phyloP scores from a whole-genome alignment of 2,329 filamentous ascomycete species.

The Paecilomyces sp. region DNA sequence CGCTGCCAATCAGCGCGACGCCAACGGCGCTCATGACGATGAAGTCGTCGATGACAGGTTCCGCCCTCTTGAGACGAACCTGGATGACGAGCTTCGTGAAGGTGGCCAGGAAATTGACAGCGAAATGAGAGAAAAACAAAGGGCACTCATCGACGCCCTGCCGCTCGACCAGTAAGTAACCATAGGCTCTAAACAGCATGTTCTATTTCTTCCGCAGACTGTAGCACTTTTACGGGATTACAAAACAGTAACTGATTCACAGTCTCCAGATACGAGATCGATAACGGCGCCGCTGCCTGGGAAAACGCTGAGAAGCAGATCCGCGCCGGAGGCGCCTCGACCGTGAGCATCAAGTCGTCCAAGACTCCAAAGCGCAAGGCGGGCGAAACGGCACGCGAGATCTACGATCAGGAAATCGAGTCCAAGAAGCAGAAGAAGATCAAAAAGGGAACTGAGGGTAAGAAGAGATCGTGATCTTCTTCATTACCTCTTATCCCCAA shows the following conservation, averaged over 20 bases:
- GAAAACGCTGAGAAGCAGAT: conserved; percentile 68
- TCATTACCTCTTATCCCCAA: conserved; percentile 1
- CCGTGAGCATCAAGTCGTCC: conserved; percentile 72
- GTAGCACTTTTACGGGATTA: not conserved
- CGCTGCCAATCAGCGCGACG: conserved; percentile 25
- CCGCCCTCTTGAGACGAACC: conserved; percentile 59
- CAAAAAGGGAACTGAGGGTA: conserved; percentile 37
- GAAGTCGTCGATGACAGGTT: conserved; percentile 61
- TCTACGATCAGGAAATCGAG: conserved; percentile 37
- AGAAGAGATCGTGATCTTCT: conserved; percentile 22
- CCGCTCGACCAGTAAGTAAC: conserved; percentile 72
- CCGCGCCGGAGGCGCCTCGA: conserved; percentile 43
- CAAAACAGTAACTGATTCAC: conserved; percentile 27
- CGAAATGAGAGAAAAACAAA: conserved; percentile 69
- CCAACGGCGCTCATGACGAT: conserved; percentile 60
- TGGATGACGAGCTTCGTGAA: conserved; percentile 79
- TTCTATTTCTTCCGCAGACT: not conserved
- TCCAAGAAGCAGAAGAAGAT: conserved; percentile 39
- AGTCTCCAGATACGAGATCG: conserved; percentile 37
- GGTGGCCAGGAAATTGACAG: conserved; percentile 69
- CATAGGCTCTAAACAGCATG: not conserved
- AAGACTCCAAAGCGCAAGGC: conserved; percentile 69
- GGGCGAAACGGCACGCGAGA: conserved; percentile 45
- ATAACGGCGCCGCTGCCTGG: conserved; percentile 46
- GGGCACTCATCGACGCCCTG: conserved; percentile 81